A percentile compares a stretch with the other conserved stretches of the same genome.
Evolutionary conservation across 2,329 filamentous ascomycete species (phyloP).

Genomic region (Neofusicoccum sp.): DNA sequence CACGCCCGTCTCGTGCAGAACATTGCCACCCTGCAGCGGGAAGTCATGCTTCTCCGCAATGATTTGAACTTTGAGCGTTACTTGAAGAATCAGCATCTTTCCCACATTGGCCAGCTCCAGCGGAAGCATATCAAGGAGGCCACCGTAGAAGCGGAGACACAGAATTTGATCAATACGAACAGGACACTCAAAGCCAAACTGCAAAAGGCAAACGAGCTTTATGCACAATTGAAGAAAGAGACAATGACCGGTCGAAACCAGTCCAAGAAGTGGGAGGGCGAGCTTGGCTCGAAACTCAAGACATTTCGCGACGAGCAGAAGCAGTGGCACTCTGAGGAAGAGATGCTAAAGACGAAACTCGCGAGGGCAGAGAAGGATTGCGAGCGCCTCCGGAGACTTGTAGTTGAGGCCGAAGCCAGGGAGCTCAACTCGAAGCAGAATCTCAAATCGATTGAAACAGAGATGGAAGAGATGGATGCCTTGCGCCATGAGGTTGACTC

Average conservation of each 20-base stretch:
- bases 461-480: conserved; percentile 59
- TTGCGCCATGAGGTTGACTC: conserved; percentile 60
- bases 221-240: conserved; percentile 69
- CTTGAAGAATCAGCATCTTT: conserved; percentile 78
- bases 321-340: conserved; percentile 59
- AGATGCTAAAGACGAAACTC: conserved; percentile 58
- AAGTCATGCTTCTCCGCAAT: conserved; percentile 74
- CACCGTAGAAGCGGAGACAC: conserved; percentile 76
- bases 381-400: conserved; percentile 62
- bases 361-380: conserved; percentile 58
- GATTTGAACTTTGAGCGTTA: conserved; percentile 82
- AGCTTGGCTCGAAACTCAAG: conserved; percentile 65
- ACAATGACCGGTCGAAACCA: conserved; percentile 69
- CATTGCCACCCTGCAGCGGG: conserved; percentile 60
- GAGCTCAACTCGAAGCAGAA: conserved; percentile 64
- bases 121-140: conserved; percentile 73
- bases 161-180: conserved; percentile 76
- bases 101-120: conserved; percentile 76
- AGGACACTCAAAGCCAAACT: conserved; percentile 70
- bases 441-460: conserved; percentile 61
- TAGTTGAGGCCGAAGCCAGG: conserved; percentile 67
- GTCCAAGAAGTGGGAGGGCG: conserved; percentile 74
- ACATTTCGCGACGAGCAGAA: conserved; percentile 68
- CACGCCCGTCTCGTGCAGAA: conserved; percentile 36
- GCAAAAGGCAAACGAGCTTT: conserved; percentile 68